Conservation (phyloP, 768 basidiomycete species). For the Mycena albidolilacea region DNA sequence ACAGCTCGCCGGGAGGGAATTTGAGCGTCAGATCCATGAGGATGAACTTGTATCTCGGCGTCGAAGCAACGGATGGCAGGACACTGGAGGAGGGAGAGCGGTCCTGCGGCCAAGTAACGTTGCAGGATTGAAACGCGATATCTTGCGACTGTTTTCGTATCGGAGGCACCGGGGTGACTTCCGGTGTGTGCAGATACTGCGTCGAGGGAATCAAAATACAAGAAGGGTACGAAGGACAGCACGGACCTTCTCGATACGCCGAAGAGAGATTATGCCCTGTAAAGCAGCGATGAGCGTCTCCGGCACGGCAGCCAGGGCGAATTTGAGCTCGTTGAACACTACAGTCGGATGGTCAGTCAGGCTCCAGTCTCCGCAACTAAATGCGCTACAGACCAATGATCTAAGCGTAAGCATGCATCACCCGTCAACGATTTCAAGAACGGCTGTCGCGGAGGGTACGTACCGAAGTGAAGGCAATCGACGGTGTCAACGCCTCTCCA, state of each 20-base stretch:
- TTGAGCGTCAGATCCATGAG: slow-evolving; percentile 81
- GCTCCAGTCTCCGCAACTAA: neutral
- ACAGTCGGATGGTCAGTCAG: neutral
- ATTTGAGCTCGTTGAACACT: slow-evolving; percentile 93
- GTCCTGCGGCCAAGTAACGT: slow-evolving; percentile 92
- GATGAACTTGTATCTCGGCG: slow-evolving; percentile 85
- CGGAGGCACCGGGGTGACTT: slow-evolving; percentile 76
- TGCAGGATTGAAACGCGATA: slow-evolving; percentile 87
- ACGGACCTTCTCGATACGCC: slow-evolving; percentile 83
- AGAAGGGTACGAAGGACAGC: neutral
- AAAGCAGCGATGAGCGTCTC: slow-evolving; percentile 91
- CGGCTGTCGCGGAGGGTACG: slow-evolving; percentile 40
- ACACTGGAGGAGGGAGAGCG: slow-evolving; percentile 61
- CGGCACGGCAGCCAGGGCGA: slow-evolving; percentile 88
- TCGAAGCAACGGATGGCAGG: slow-evolving; percentile 71
- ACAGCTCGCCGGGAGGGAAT: slow-evolving; percentile 86
- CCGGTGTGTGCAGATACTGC: slow-evolving; percentile 77
- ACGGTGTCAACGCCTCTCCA: slow-evolving; percentile 79
- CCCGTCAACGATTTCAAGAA: no score
- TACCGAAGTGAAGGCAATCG: slow-evolving; percentile 85
- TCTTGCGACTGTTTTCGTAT: slow-evolving; percentile 68
- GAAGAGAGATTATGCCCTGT: slow-evolving; percentile 88
- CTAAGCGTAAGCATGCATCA: neutral
- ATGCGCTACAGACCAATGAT: slow-evolving; percentile 41
- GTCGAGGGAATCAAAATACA: neutral